Base-by-base conservation (phyloP, 2,329 filamentous ascomycete species). In the Tolypocladium amazonense region DNA sequence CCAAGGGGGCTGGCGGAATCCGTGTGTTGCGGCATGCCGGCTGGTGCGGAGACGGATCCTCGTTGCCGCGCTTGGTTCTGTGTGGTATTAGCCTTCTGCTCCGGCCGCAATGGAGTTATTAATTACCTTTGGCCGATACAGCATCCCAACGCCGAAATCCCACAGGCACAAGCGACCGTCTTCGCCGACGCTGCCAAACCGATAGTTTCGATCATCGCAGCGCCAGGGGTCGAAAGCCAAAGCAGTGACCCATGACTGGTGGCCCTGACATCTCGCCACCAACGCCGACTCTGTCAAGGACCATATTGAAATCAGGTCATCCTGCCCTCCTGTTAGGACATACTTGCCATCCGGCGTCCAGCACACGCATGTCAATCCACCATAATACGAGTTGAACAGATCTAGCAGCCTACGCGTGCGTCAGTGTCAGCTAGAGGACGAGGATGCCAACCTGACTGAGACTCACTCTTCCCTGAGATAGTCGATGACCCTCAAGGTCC, bases 291-390 rank as follows among this genome's bases (percentile, higher is more conserved):
- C 94, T 47, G 86, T 82, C 43, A 96, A 81, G 20, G 88, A 94
- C 94, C 94, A 99, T 66, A 99, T 97, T 0, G 92, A 95, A 15
- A 99, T 89, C 12, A 97, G 79, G 71, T 99, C 94, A 71, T 99
- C 94, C 74, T 97, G 93, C 5, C 94, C 92, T 58, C 94, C 94
- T 0, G 94, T 97, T 23, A 99, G 80, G 57, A 99, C 87, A 72
- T 97, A 99, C 71, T 95, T 93, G 57, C 92, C 92, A 70, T 99
- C 94, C 12, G 94, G 94, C 8, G 93, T 97, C 94, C 94, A 99
- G 75, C 91, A 96, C 2, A 97, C 92, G 69, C 92, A 96, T 53
- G 89, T 89, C 62, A 99, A 81, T 3, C 91, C 93, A 55, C 94
- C 94, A 68, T 97, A 99, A 76, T 97, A 99, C 59, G 90, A 90